phyloP scores from a whole-genome alignment of 2,329 filamentous ascomycete genomes.

The Calonectria pteridis region DNA sequence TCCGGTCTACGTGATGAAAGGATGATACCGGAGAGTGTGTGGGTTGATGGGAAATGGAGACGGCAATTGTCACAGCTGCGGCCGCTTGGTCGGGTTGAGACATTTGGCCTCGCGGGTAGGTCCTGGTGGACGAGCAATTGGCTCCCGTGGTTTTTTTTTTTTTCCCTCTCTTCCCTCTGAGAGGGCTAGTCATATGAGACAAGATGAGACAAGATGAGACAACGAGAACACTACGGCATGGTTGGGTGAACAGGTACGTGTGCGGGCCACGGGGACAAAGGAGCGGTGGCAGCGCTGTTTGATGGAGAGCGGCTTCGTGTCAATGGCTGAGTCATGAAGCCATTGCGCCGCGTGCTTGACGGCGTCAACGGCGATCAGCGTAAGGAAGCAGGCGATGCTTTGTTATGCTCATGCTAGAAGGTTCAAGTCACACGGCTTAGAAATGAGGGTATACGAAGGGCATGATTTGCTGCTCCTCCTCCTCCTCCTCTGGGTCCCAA shows the following conservation, averaged over 20 bases:
- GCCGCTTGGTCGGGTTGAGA: neutral
- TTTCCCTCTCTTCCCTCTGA: neutral
- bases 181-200: slow-evolving; percentile 1
- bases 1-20: neutral
- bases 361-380: neutral
- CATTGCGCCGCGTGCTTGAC: slow-evolving; percentile 3
- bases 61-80: slow-evolving; percentile 8
- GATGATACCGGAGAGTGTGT: neutral
- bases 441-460: slow-evolving; percentile 6
- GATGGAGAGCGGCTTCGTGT: neutral
- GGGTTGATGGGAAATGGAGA: neutral
- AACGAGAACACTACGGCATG: neutral
- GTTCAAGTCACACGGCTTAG: slow-evolving; percentile 3
- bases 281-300: neutral
- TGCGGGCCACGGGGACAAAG: neutral
- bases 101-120: neutral
- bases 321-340: neutral
- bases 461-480: slow-evolving; percentile 9
- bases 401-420: slow-evolving; percentile 12
- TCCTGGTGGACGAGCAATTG: neutral
- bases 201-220: neutral
- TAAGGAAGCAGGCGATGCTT: neutral
- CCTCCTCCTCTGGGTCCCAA: neutral
- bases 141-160: neutral
- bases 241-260: neutral